Evolutionary conservation across 225 moss, liverwort and hornwort species (phyloP), one percentile per base, ranked within the genome.

Genomic region (Physcomitrium patens): DNA sequence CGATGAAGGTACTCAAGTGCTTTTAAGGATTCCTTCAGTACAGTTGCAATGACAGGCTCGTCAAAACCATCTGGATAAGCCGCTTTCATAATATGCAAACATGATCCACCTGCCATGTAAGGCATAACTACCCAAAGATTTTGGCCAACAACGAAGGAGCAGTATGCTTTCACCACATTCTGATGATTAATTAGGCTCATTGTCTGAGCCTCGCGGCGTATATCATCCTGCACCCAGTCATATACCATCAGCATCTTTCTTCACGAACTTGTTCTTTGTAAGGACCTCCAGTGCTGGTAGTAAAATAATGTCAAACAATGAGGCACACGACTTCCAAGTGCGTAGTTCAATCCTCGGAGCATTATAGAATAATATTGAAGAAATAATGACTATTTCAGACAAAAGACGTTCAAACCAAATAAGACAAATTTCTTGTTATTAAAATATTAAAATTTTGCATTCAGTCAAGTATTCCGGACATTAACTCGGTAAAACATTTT

Each of bases 41-140:
- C 84, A 1, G 89, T 92, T 67, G 92, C 92, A 68, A 92, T 92
- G 44, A 92, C 80, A 11, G 92, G 86, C 75, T 92, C 92, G 1
- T 92, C 89, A 60, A 92, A 89, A 11, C 92, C 92, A 69, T 92
- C 87, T n/a, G 92, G 84, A 52, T 80, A 78, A 19, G 86, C 87
- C 18, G 86, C 72, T 82, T 92, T 92, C 92, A 89, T 92, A 41
- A 92, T 84, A 57, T 92, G 92, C 43, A 89, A 78, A 47, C 89
- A 92, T 10, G 89, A 92, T 49, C 92, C 92, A 19, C 92, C 92
- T 3, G 92, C 67, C 87, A 92, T 81, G 63, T 86, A 92, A 22
- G 92, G 92, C 92, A 92, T 92, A 27, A 92, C 89, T 1, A 92
- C 92, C 86, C 86, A 89, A 13, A 92, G 77, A 49, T 74, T 84